These are phyloP conservation scores for Crotalaria pallida DNA, from an alignment of 306 rosid species.

Conservation along the genomic window DNA sequence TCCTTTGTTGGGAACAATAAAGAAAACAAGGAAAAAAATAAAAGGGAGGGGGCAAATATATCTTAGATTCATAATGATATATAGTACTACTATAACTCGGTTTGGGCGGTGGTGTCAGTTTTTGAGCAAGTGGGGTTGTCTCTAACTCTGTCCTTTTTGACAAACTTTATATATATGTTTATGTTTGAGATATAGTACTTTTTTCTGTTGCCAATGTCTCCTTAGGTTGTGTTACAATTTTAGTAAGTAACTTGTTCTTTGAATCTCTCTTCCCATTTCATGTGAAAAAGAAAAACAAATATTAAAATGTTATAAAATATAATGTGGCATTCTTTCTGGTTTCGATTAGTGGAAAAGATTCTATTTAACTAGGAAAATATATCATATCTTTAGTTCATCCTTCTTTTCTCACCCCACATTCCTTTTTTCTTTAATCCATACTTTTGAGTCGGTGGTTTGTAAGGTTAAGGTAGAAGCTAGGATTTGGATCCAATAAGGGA, in stretches of 20 bases:
- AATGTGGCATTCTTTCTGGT: conserved; percentile 25
- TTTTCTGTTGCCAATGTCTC: conserved; percentile 56
- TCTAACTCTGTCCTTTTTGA: conserved; percentile 22
- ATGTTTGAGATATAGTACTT: conserved; percentile 27
- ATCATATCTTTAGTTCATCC: conserved; percentile 24
- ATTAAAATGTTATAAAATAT: conserved; percentile 12
- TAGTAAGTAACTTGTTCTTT: conserved; percentile 62
- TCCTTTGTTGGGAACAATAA: conserved; percentile 31
- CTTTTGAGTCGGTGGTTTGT: conserved; percentile 13
- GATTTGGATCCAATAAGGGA: conserved; percentile 12
- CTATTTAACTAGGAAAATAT: conserved; percentile 47
- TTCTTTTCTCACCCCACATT: conserved; percentile 12
- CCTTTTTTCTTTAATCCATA: background rate
- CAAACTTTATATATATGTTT: conserved; percentile 33
- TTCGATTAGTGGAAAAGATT: conserved; percentile 56
- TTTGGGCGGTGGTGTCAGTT: conserved; percentile 68
- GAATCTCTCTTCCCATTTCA: conserved; percentile 51
- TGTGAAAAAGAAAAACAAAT: conserved; percentile 19
- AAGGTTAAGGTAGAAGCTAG: background rate
- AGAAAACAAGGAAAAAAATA: conserved; percentile 10
- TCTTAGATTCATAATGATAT: conserved; percentile 31
- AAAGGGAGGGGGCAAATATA: too few relatives aligned
- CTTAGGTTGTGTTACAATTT: conserved; percentile 54
- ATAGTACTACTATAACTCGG: conserved; percentile 22
- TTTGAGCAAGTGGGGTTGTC: too few relatives aligned